These are phyloP conservation scores for Naganishia liquefaciens DNA, from an alignment of 1,284 basidiomycete species.

Conservation along the genomic window DNA sequence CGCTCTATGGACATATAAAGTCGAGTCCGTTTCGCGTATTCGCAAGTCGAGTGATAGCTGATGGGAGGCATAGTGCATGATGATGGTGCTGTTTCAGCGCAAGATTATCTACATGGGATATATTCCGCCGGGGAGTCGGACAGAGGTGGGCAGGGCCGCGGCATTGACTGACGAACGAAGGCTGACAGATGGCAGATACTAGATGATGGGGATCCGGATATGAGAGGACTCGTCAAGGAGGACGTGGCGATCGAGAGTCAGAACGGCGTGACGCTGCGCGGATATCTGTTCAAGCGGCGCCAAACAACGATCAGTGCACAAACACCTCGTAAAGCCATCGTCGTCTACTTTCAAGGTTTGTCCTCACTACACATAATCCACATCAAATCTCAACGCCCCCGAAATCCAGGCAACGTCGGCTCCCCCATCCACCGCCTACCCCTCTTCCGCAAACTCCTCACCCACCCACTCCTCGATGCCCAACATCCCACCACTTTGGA, in stretches of 20 bases:
- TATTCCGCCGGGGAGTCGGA: slow-evolving; percentile 56
- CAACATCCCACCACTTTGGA: slow-evolving; percentile 14
- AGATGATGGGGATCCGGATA: slow-evolving; percentile 33
- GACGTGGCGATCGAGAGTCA: slow-evolving; percentile 46
- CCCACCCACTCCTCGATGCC: slow-evolving; percentile 13
- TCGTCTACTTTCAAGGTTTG: slow-evolving; percentile 56
- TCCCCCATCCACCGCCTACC: slow-evolving; percentile 59
- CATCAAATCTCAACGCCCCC: not conserved
- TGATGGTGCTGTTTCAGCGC: slow-evolving; percentile 60
- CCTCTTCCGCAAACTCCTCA: slow-evolving; percentile 54
- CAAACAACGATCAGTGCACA: not conserved
- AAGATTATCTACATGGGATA: slow-evolving; percentile 62
- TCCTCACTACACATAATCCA: not conserved
- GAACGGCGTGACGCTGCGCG: slow-evolving; percentile 40
- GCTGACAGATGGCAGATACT: slow-evolving; percentile 1
- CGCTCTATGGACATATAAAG: slow-evolving; percentile 58
- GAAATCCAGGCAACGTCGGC: slow-evolving; percentile 59
- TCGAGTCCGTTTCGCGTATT: slow-evolving; percentile 32
- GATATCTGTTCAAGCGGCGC: slow-evolving; percentile 41
- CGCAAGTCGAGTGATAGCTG: not conserved
- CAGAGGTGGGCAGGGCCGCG: slow-evolving; percentile 45
- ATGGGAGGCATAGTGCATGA: slow-evolving; percentile 52
- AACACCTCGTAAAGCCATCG: slow-evolving; percentile 37
- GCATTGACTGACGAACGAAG: not conserved
- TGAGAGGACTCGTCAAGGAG: slow-evolving; percentile 43